Percentiles rank a stretch among this genome's conserved stretches.
These are phyloP conservation scores for Yarrowia osloensis DNA, from an alignment of 805 yeast species.

Conservation along the genomic window DNA sequence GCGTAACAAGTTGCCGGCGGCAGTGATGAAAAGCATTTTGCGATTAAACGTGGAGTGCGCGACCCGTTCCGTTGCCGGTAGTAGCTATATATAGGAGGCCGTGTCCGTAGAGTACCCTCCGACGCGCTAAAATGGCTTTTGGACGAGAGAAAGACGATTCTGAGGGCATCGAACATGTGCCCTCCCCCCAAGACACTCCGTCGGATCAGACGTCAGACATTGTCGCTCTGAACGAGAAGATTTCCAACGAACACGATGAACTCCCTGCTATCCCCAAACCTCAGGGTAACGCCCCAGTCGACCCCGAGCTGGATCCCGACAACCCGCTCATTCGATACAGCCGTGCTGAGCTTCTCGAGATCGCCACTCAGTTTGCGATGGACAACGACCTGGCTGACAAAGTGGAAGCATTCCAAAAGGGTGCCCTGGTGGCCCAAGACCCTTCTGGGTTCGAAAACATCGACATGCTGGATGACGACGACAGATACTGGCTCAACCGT, in stretches of 20 bases:
- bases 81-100: not conserved
- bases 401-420: constrained; percentile 42
- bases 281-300: not conserved
- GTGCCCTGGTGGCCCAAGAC: constrained; percentile 60
- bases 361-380: constrained; percentile 5
- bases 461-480: constrained; percentile 43
- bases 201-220: constrained; percentile 4
- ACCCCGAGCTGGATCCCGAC: constrained; percentile 12
- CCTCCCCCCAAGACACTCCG: not conserved
- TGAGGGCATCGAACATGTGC: constrained; percentile 15
- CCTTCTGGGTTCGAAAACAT: constrained; percentile 42
- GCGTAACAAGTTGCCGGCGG: not conserved
- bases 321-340: constrained; percentile 17
- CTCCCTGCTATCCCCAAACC: not conserved
- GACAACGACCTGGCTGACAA: constrained; percentile 17
- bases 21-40: not conserved
- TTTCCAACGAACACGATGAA: constrained; percentile 9
- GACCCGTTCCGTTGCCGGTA: not conserved
- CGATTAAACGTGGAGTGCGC: not conserved
- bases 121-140: not conserved
- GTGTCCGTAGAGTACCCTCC: not conserved
- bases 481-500: constrained; percentile 43
- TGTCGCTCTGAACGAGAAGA: constrained; percentile 5
- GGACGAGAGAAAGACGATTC: not conserved
- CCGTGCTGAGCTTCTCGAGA: constrained; percentile 5